Base-by-base conservation (phyloP, 176 grass and related monocot species). In the Ampelocalamus luodianensis region DNA sequence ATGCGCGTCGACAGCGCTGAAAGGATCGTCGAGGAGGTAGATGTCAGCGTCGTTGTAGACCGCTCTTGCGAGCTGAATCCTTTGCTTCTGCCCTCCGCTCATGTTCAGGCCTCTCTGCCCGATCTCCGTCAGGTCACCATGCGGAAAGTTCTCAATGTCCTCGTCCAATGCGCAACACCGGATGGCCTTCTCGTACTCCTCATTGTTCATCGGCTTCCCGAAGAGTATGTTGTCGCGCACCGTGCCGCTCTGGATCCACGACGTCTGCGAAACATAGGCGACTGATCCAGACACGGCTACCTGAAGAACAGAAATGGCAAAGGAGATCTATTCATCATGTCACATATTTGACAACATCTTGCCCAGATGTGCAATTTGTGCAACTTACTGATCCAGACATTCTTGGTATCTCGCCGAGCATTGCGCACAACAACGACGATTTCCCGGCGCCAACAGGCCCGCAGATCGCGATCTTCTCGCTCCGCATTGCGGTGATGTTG, bases 11-110 rank as follows among this genome's bases (percentile, higher is more conserved):
- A 97, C 89, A 0, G 90, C 95, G 49, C 90, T 97, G 80, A 97
- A 97, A 58, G 92, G 90, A 65, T 97, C 95, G 5, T 97, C 90
- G 15, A 97, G 83, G 17, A 97, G 79, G 79, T 91, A 97, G 59
- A 89, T 71, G 14, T 93, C 95, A 0, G 88, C 84, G 62, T 89
- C 81, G 22, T 79, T 85, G 67, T 97, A 97, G 48, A 97, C 83
- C 0, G 90, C 95, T 84, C 92, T 85, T 0, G 87, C 92, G 12
- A 93, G 90, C 65, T 97, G 95, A 44, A 94, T 83, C 85, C 95
- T 91, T 68, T 94, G 94, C 80, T 93, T 94, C 88, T 94, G 94
- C 11, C 94, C 92, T 58, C 94, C 92, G 54, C 92, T 97, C 92
- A 97, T 86, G 83, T 97, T 94, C 18, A 94, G 81, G 12, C 92